phyloP scores from a whole-genome alignment of 2,329 filamentous ascomycete genomes.

The Aphanocladium album region DNA sequence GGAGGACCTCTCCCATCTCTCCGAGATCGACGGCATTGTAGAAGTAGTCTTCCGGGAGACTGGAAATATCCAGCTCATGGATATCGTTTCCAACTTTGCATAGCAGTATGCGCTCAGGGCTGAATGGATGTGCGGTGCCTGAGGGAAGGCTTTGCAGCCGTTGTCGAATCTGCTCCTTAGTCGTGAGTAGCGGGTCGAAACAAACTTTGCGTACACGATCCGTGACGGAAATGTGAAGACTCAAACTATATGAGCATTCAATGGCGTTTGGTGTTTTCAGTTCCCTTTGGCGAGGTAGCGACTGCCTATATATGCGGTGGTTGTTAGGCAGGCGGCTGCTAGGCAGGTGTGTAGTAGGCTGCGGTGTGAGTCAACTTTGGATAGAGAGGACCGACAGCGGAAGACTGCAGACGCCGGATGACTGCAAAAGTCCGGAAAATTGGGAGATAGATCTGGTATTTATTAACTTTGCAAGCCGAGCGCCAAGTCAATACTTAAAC shows the following conservation, averaged over 20 bases:
- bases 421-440: background rate
- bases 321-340: background rate
- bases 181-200: constrained; percentile 16
- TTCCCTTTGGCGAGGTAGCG: background rate
- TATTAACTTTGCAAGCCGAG: background rate
- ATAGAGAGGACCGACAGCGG: background rate
- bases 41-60: constrained; percentile 15
- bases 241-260: background rate
- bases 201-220: constrained; percentile 17
- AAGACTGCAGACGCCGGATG: background rate
- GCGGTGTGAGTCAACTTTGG: background rate
- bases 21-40: constrained; percentile 19
- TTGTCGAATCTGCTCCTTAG: constrained; percentile 15
- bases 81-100: constrained; percentile 13
- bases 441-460: background rate
- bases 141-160: constrained; percentile 14
- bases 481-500: too few species aligned
- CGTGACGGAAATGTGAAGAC: constrained; percentile 2
- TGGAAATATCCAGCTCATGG: constrained; percentile 17
- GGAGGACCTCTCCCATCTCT: constrained; percentile 18
- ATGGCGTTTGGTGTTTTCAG: background rate
- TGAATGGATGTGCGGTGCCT: constrained; percentile 19
- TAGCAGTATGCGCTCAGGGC: constrained; percentile 15
- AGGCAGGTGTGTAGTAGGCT: background rate
- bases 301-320: background rate